Evolutionary conservation across 2,329 filamentous ascomycete species (phyloP), one percentile per base, ranked within the genome.

Genomic region (Colletotrichum theobromicola): DNA sequence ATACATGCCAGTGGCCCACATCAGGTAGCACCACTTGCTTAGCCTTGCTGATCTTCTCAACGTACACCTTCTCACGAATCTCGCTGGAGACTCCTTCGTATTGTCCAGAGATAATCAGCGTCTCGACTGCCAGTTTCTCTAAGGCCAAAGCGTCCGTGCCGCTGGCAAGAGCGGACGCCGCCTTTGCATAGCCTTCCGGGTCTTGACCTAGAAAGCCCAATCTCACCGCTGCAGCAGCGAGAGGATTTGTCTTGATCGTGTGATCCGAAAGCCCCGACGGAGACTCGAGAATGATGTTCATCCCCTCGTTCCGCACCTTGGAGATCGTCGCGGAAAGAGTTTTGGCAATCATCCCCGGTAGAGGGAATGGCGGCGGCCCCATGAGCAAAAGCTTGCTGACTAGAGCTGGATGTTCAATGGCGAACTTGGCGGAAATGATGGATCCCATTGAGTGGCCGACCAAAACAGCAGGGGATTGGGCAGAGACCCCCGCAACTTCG

Each of bases 151-250:
- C 70, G 24, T 79, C 76, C 2, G 78, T 79, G 1, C 84, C 84
- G 5, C 80, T 80, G 5, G 86, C 89, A 34, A 90, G 81, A 4
- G 89, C 89, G 32, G 82, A 81, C 55, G 87, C 88, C 0, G 84
- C 89, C 75, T 91, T 91, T 2, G 89, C 89, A 78, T 90, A 91
- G 2, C 87, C 87, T 75, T 91, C 89, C 0, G 87, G 83, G 75
- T 90, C 86, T 75, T 89, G 87, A 0, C 82, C 79, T 0, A 89
- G 79, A 3, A 91, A 79, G 7, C 84, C 87, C 30, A 87, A 77
- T 7, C 85, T 79, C 10, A 87, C 80, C 0, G 88, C 86, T 3
- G 84, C 79, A 12, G 85, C 72, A 2, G 84, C 85, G 2, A 89
- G 70, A 0, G 83, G 82, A n/a, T 85, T 86, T 0, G 78, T 76